Base-by-base conservation (phyloP, 2,329 filamentous ascomycete genomes). In the Ustulina deusta region DNA sequence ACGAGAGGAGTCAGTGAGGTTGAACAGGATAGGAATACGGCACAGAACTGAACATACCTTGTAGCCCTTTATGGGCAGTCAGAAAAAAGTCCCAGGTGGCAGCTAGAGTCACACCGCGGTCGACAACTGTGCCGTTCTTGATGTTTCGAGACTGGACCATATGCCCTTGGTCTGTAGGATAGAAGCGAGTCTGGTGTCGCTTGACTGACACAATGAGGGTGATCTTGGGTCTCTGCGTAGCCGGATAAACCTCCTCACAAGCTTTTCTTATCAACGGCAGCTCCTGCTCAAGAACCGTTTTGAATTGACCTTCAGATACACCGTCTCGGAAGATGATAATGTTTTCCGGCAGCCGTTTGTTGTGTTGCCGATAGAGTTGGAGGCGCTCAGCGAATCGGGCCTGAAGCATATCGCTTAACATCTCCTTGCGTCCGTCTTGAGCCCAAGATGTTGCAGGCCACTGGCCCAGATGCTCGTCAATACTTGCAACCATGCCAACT, bases 251-350 rank as follows among this genome's bases (percentile, higher is more conserved):
- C 29, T 82, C 77, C 1, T 80, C 73, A 77, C 92, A 95, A 0
- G 93, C 93, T 7, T 83, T 79, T 5, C 89, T 83, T 63, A 95
- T 89, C 1, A 80, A 77, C 0, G 89, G 88, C 44, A 97, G 83
- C 78, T 97, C 94, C 0, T 86, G 69, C 0, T 87, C 80, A 0
- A 96, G 80, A 0, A 97, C 90, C 25, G 86, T 82, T 0, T 84
- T 75, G 78, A 94, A 97, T 72, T 97, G 93, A 0, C 93, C 90
- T 74, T 97, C 94, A 0, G 93, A 96, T 0, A 97, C 93, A 40
- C 94, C 94, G 73, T 97, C 94, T 29, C 94, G 90, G 81, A 93
- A 97, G 54, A 97, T 87, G 69, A 97, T 81, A 49, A 97, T 91
- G 74, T 93, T 92, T 25, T 89, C 84, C 0, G 94, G 94, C 0